Conservation (phyloP, 345 rosid genomes). For the Tarenaya hassleriana region DNA sequence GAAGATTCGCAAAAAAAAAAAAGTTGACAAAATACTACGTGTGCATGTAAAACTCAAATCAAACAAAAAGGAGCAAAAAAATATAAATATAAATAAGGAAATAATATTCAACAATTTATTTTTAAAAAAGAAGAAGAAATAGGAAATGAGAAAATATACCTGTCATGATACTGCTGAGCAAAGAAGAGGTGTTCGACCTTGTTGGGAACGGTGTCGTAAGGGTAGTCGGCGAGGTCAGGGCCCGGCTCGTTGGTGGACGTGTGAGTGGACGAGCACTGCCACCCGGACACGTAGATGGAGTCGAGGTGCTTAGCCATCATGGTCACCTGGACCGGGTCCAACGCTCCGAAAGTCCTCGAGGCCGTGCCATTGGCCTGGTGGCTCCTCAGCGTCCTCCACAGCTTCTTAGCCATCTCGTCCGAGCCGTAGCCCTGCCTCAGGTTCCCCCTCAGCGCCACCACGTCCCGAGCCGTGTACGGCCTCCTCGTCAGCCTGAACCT, state of each 20-base stretch:
- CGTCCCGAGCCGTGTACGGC: conserved; percentile 82
- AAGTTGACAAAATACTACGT: too few species aligned
- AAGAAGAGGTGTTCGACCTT: conserved; percentile 91
- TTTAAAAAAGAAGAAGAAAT: too few species aligned
- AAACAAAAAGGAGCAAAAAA: too few species aligned
- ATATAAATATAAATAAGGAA: neutral
- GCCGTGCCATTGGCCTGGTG: conserved; percentile 90
- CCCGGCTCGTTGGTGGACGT: conserved; percentile 89
- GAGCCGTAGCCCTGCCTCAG: conserved; percentile 76
- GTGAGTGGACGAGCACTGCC: conserved; percentile 99
- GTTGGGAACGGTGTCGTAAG: conserved; percentile 91
- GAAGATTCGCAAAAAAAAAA: too few species aligned
- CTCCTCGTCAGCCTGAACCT: conserved; percentile 86
- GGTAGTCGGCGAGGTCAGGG: conserved; percentile 97
- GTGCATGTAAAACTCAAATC: too few species aligned
- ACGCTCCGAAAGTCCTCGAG: conserved; percentile 89
- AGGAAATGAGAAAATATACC: conserved; percentile 6
- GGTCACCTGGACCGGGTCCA: conserved; percentile 89
- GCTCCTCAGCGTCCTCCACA: conserved; percentile 81
- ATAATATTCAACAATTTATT: too few species aligned
- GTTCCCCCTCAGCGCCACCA: conserved; percentile 79
- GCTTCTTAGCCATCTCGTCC: conserved; percentile 82
- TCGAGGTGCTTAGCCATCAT: conserved; percentile 97
- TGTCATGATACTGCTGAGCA: conserved; percentile 91
- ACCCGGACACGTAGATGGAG: conserved; percentile 86